A percentile compares a stretch with the other conserved stretches of the same genome.
Evolutionary conservation across 768 basidiomycete genomes (phyloP).

Genomic region (Xerocomus brunneocitrinus): DNA sequence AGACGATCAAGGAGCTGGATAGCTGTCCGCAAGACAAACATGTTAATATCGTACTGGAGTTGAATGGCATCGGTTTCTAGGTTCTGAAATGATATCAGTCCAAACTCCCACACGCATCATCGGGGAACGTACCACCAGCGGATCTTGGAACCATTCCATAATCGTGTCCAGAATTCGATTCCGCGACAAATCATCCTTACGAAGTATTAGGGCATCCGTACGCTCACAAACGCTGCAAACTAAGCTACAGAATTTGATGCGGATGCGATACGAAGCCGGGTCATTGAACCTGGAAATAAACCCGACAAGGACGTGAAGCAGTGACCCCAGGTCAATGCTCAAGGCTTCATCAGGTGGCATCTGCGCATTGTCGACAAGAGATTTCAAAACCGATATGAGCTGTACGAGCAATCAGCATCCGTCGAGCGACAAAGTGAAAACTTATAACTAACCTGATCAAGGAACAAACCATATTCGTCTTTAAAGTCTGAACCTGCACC

Average conservation of each 20-base stretch:
- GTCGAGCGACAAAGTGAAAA: neutral
- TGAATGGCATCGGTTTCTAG: slow-evolving; percentile 35
- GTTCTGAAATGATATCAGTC: slow-evolving; percentile 24
- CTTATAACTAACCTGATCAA: slow-evolving; percentile 59
- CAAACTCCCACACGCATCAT: neutral
- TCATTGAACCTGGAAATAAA: slow-evolving; percentile 63
- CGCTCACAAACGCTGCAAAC: slow-evolving; percentile 65
- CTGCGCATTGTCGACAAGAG: slow-evolving; percentile 70
- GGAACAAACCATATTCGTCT: slow-evolving; percentile 44
- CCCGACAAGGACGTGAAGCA: slow-evolving; percentile 53
- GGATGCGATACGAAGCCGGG: slow-evolving; percentile 54
- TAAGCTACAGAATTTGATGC: slow-evolving; percentile 70
- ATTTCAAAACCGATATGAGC: slow-evolving; percentile 72
- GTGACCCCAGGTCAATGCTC: slow-evolving; percentile 58
- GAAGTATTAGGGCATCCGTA: slow-evolving; percentile 54
- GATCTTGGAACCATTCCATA: slow-evolving; percentile 72
- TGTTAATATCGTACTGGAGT: slow-evolving; percentile 63
- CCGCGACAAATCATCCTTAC: slow-evolving; percentile 62
- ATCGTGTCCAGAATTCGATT: slow-evolving; percentile 72
- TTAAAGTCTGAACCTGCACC: slow-evolving; percentile 40
- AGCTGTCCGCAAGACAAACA: slow-evolving; percentile 65
- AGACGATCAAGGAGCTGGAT: slow-evolving; percentile 75
- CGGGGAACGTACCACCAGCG: slow-evolving; percentile 41
- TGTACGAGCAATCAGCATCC: slow-evolving; percentile 31
- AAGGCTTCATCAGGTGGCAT: slow-evolving; percentile 54